Percentiles rank a stretch among this genome's conserved stretches.
These are phyloP conservation scores for Saussurea involucrata DNA, from an alignment of 129 eudicot species.

Conservation along the genomic window DNA sequence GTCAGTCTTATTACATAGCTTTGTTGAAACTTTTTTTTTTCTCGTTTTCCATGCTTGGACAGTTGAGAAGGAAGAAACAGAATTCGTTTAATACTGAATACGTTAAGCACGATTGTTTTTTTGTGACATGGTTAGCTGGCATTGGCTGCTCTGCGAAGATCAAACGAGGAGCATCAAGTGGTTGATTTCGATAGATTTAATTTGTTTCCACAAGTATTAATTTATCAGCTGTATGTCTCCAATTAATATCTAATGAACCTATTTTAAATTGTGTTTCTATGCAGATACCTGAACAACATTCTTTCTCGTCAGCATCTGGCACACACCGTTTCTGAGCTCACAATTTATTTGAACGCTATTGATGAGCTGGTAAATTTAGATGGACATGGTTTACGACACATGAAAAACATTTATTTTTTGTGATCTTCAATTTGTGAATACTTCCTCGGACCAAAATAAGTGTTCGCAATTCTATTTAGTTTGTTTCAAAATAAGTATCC, in stretches of 20 bases:
- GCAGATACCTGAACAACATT: slow-evolving; percentile 60
- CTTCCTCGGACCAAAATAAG: not conserved
- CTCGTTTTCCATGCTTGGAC: not conserved
- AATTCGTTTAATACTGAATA: not conserved
- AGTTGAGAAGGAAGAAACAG: not conserved
- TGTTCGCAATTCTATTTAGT: not conserved
- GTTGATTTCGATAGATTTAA: slow-evolving; percentile 76
- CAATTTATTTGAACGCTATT: slow-evolving; percentile 47
- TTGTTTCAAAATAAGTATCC: not conserved
- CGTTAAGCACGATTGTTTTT: not conserved
- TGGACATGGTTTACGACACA: not conserved
- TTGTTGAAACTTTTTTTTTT: not conserved
- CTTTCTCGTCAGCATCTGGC: slow-evolving; percentile 67
- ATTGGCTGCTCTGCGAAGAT: slow-evolving; percentile 78
- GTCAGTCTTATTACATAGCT: not conserved
- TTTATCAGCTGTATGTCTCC: not conserved
- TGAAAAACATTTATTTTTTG: not conserved
- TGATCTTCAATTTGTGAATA: not conserved
- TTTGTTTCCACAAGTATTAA: not conserved
- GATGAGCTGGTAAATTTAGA: slow-evolving; percentile 54
- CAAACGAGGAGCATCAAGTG: slow-evolving; percentile 53
- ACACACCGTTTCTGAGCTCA: slow-evolving; percentile 56
- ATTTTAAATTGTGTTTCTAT: slow-evolving; percentile 11
- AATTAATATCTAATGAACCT: not conserved
- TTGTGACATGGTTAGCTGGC: slow-evolving; percentile 59